phyloP scores from a whole-genome alignment of 2,329 filamentous ascomycete species.

The Fusarium sp. region DNA sequence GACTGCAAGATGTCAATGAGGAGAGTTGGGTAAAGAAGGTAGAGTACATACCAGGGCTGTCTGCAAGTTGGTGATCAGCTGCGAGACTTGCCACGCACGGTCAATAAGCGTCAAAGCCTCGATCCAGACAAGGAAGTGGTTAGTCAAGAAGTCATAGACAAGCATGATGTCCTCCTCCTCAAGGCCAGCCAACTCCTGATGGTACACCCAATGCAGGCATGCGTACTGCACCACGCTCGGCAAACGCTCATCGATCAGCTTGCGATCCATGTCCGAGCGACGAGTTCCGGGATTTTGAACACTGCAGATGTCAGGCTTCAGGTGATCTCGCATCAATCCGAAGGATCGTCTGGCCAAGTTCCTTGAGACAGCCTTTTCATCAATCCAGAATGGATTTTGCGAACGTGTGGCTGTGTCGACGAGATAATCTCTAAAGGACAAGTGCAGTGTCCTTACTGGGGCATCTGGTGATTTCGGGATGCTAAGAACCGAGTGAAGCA shows the following conservation, averaged over 20 bases:
- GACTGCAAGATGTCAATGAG: not conserved
- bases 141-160: not conserved
- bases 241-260: not conserved
- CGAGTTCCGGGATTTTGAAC: not conserved
- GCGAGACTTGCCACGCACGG: not conserved
- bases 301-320: not conserved
- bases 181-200: not conserved
- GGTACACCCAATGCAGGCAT: not conserved
- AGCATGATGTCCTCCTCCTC: not conserved
- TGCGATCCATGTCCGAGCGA: not conserved
- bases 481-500: conserved; percentile 4
- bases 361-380: not conserved
- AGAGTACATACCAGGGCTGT: not conserved
- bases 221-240: not conserved
- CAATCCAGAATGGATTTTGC: not conserved
- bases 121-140: not conserved
- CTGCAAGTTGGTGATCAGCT: not conserved
- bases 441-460: not conserved
- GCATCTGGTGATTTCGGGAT: not conserved
- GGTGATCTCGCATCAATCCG: not conserved
- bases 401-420: not conserved
- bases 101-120: not conserved
- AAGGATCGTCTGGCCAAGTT: not conserved
- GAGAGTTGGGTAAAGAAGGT: not conserved
- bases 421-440: not conserved